Base-by-base conservation (phyloP, 495 filamentous ascomycete species). In the Trypethelium eluteriae region DNA sequence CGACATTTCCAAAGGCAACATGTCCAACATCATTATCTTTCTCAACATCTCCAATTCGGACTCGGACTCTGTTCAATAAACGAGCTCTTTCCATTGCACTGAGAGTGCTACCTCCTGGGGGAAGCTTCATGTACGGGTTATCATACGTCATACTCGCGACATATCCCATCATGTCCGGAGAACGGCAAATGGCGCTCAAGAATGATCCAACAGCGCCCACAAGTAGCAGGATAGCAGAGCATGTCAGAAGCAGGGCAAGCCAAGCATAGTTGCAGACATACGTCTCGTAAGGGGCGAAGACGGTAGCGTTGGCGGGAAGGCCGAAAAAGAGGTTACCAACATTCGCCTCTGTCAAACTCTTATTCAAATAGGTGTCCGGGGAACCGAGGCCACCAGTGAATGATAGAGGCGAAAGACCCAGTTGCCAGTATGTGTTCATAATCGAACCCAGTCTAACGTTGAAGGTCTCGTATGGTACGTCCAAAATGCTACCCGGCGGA, bases 111-210 rank as follows among this genome's bases (percentile, higher is more conserved):
- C 72, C 70, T 25, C 67, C 70, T 9, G 49, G 38, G 16, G 66
- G 66, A 3, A 69, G 36, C 32, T 61, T 63, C 12, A 70, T 39
- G 38, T 71, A 67, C 38, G 67, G 64, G 62, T 72, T 72, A 11
- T 72, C 64, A 49, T 72, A 72, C 11, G 72, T 74, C 67, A 72
- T 69, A 41, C 72, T 70, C 9, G 72, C 38, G 3, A 72, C 70
- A 47, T 67, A 70, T 32, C 70, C 68, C 44, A 74, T 66, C 25
- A 74, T 18, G 14, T 72, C 69, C 2, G 72, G 72, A 9, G 66
- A 70, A 25, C 69, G 62, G 3, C 63, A 68, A 34, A 46, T 68
- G 10, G 36, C 14, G 38, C 67, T 71, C 1, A 74, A 62, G 1
- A 72, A 36, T 16, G 70, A 44, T 1, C 49, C 64, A 0, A 61